Evolutionary conservation across 108 stramenopile species (phyloP).

Genomic region (Skeletonema marinoi): DNA sequence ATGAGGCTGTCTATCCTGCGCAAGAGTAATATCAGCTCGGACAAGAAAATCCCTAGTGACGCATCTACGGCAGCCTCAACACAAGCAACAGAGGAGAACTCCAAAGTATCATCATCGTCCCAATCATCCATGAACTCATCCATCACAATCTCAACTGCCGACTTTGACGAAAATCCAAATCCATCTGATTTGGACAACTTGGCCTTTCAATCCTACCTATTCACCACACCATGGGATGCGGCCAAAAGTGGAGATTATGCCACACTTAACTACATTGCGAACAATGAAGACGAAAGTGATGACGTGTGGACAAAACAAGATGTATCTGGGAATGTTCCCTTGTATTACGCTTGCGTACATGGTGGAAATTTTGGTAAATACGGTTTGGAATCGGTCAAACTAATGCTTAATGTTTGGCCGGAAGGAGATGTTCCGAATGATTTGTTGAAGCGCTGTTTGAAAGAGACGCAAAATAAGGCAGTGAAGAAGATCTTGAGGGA

Average conservation of each 20-base stretch:
- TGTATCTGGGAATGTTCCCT: slow-evolving; percentile 2
- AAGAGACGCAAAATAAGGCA: neutral
- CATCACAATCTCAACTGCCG: neutral
- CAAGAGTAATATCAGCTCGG: neutral
- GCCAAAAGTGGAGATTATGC: slow-evolving; percentile 12
- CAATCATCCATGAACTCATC: neutral
- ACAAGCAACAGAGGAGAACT: neutral
- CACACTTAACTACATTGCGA: neutral
- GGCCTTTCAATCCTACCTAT: neutral
- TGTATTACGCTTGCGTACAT: neutral
- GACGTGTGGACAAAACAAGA: neutral
- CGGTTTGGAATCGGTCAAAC: slow-evolving; percentile 2
- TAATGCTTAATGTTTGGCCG: slow-evolving; percentile 8
- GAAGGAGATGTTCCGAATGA: slow-evolving; percentile 1
- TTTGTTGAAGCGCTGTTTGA: slow-evolving; percentile 4
- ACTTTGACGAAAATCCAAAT: neutral
- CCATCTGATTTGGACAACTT: neutral
- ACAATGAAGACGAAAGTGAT: neutral
- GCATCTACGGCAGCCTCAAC: neutral
- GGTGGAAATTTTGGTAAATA: neutral
- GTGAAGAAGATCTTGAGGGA: neutral
- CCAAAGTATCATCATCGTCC: neutral
- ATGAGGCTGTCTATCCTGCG: neutral
- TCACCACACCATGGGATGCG: neutral
- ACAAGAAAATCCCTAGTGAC: neutral